phyloP scores from a whole-genome alignment of 2,329 filamentous ascomycete species.

The Apiospora aurea region DNA sequence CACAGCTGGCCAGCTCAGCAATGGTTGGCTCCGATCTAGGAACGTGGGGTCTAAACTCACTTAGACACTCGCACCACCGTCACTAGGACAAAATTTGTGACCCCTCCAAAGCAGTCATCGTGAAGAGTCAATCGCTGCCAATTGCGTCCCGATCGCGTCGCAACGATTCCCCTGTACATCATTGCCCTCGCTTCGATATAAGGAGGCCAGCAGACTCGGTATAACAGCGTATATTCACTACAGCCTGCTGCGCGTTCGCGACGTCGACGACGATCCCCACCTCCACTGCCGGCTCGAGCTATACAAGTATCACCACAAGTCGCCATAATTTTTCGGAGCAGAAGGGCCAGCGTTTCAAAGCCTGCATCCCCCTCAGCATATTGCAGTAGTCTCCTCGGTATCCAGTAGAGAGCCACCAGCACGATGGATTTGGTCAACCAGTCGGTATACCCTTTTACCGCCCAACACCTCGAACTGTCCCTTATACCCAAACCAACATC shows the following conservation, averaged over 20 bases:
- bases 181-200: not conserved
- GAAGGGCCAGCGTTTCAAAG: constrained; percentile 14
- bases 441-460: constrained; percentile 46
- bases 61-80: constrained; percentile 30
- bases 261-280: not conserved
- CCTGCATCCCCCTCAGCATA: constrained; percentile 10
- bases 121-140: not conserved
- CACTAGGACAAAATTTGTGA: constrained; percentile 30
- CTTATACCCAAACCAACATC: not conserved
- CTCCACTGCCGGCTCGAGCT: not conserved
- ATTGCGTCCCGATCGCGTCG: not conserved
- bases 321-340: constrained; percentile 10
- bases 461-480: not conserved
- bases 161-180: not conserved
- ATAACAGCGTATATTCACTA: not conserved
- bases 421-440: constrained; percentile 63
- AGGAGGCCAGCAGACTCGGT: not conserved
- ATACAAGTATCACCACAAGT: constrained; percentile 4
- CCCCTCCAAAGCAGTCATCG: constrained; percentile 20
- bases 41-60: constrained; percentile 44
- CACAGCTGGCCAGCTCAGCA: not conserved
- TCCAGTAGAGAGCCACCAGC: constrained; percentile 12
- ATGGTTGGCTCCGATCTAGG: constrained; percentile 46
- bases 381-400: constrained; percentile 6
- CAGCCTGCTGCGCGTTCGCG: not conserved